Evolutionary conservation across 202 grass and related monocot species (phyloP).

Genomic region (Eragrostis tef): DNA sequence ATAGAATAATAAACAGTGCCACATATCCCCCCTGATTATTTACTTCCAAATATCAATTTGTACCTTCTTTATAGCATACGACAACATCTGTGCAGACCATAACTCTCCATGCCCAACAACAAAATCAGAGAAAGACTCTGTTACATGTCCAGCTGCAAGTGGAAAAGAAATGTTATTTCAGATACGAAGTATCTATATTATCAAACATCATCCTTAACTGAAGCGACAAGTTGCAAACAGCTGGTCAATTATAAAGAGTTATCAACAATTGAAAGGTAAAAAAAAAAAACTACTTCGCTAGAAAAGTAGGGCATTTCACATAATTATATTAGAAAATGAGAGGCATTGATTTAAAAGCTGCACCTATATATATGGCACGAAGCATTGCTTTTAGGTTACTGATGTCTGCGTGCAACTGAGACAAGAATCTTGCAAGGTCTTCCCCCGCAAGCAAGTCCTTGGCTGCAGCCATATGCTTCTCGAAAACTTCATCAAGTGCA

Average conservation of each 20-base stretch:
- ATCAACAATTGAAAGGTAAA: background rate
- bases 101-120: constrained; percentile 95
- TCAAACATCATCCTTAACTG: background rate
- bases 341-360: constrained; percentile 9
- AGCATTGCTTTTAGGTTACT: constrained; percentile 94
- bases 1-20: background rate
- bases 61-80: constrained; percentile 89
- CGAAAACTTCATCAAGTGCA: constrained; percentile 75
- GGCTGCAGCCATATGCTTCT: constrained; percentile 81
- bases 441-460: constrained; percentile 87
- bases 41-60: constrained; percentile 7
- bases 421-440: constrained; percentile 84
- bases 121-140: constrained; percentile 96
- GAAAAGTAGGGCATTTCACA: constrained; percentile 5
- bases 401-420: constrained; percentile 74
- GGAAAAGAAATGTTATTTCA: background rate
- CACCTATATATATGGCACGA: constrained; percentile 72
- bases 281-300: background rate
- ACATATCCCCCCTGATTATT: background rate
- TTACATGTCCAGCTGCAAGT: constrained; percentile 90
- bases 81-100: constrained; percentile 96
- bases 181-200: background rate
- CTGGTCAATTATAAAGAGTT: background rate
- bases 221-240: background rate
- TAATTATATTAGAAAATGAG: background rate